phyloP scores from a whole-genome alignment of 78 protist genomes.

The Guillardia theta region DNA sequence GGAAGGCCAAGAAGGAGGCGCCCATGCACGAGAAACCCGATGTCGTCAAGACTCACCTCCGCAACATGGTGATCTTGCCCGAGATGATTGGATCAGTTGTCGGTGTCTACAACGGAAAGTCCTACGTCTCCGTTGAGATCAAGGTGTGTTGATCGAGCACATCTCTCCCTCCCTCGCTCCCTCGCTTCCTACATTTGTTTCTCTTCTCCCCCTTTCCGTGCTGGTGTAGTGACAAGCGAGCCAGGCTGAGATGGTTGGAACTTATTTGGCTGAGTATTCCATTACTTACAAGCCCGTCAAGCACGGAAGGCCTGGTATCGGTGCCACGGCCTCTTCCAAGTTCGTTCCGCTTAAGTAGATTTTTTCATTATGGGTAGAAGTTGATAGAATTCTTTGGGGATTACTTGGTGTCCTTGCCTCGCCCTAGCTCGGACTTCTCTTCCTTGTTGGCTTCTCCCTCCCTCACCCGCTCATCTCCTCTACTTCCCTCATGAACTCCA shows the following conservation, averaged over 20 bases:
- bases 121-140: slow-evolving; percentile 94
- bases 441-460: too few relatives aligned
- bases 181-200: background rate
- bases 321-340: slow-evolving; percentile 93
- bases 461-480: too few relatives aligned
- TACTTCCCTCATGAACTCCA: too few relatives aligned
- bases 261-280: slow-evolving; percentile 99
- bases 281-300: slow-evolving; percentile 97
- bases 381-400: too few relatives aligned
- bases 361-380: too few relatives aligned
- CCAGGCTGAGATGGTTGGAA: slow-evolving; percentile 98
- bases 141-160: slow-evolving; percentile 66
- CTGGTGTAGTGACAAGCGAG: background rate
- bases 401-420: too few relatives aligned
- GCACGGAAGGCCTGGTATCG: slow-evolving; percentile 98
- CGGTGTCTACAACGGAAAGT: slow-evolving; percentile 99
- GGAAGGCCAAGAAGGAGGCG: slow-evolving; percentile 85
- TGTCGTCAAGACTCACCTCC: slow-evolving; percentile 92
- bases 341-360: slow-evolving; percentile 95
- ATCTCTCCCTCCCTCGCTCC: background rate
- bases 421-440: too few relatives aligned
- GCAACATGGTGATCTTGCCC: slow-evolving; percentile 98
- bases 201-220: background rate
- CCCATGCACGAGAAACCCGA: slow-evolving; percentile 91
- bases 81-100: slow-evolving; percentile 98